Evolutionary conservation across 2,329 filamentous ascomycete species (phyloP).

Genomic region (Exophiala alcalophila): DNA sequence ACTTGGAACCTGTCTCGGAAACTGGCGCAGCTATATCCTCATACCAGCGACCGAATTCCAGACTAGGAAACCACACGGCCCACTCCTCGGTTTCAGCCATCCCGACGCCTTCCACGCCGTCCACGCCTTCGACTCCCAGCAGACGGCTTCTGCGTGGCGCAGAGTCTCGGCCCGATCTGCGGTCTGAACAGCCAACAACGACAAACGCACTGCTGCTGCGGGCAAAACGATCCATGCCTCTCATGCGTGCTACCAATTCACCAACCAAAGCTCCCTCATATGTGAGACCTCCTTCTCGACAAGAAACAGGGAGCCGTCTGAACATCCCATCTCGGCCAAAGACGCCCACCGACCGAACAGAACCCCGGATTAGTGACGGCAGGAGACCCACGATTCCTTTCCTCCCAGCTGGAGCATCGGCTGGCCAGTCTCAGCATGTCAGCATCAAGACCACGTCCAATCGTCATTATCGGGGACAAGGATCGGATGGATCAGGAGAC

Average conservation of each 20-base stretch:
- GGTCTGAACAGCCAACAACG: conserved; percentile 48
- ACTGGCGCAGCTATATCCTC: conserved; percentile 69
- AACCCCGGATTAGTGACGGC: conserved; percentile 40
- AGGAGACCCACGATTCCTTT: conserved; percentile 69
- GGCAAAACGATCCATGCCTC: conserved; percentile 60
- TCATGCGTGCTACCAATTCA: conserved; percentile 48
- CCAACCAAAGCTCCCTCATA: conserved; percentile 34
- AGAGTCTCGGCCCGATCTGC: conserved; percentile 36
- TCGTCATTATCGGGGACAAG: conserved; percentile 72
- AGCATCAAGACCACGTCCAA: conserved; percentile 64
- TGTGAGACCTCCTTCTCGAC: conserved; percentile 40
- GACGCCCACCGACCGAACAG: conserved; percentile 62
- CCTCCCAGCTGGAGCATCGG: conserved; percentile 70
- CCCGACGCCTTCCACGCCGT: conserved; percentile 59
- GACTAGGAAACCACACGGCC: conserved; percentile 62
- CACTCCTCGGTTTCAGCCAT: conserved; percentile 64
- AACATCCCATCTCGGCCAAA: conserved; percentile 55
- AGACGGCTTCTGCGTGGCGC: conserved; percentile 56
- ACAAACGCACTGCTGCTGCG: conserved; percentile 55
- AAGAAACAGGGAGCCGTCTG: conserved; percentile 37
- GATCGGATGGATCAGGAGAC: conserved; percentile 68
- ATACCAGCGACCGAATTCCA: conserved; percentile 63
- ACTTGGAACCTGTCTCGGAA: conserved; percentile 90
- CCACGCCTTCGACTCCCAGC: conserved; percentile 58
- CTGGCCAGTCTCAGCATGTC: conserved; percentile 74